Evolutionary conservation across 2,329 filamentous ascomycete species (phyloP).

Genomic region (Pseudogymnoascus sp.): DNA sequence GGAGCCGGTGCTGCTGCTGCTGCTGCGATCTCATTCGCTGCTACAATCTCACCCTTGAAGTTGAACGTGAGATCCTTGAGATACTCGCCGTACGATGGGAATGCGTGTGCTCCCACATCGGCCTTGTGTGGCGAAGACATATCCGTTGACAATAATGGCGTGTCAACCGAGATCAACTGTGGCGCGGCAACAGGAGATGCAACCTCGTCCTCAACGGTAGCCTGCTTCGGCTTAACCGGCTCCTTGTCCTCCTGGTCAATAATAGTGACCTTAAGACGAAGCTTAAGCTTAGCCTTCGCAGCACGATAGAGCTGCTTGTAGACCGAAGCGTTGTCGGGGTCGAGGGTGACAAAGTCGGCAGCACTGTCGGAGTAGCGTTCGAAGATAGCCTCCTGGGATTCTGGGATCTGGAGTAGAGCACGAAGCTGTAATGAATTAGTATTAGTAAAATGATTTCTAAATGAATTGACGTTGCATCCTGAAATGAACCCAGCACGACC

Average conservation of each 20-base stretch:
- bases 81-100: conserved; percentile 4
- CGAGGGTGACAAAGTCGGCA: conserved; percentile 68
- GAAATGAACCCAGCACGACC: not conserved
- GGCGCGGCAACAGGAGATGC: conserved; percentile 10
- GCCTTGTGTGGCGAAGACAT: not conserved
- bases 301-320: conserved; percentile 97
- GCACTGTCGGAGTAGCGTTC: conserved; percentile 96
- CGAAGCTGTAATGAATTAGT: conserved; percentile 50
- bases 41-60: not conserved
- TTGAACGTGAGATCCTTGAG: conserved; percentile 8
- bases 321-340: conserved; percentile 66
- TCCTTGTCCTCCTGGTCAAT: conserved; percentile 27
- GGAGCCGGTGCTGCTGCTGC: not conserved
- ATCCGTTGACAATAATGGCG: not conserved
- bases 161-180: not conserved
- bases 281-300: conserved; percentile 96
- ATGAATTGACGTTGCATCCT: not conserved
- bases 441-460: conserved; percentile 18
- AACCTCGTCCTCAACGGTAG: conserved; percentile 43
- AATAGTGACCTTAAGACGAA: conserved; percentile 69
- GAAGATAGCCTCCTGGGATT: conserved; percentile 56
- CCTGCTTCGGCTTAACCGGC: conserved; percentile 25
- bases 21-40: not conserved
- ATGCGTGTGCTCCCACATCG: not conserved
- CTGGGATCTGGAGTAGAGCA: conserved; percentile 53